Conservation (phyloP, 371 early-diverging fungal genomes). For the Haplosporangium sp. region DNA sequence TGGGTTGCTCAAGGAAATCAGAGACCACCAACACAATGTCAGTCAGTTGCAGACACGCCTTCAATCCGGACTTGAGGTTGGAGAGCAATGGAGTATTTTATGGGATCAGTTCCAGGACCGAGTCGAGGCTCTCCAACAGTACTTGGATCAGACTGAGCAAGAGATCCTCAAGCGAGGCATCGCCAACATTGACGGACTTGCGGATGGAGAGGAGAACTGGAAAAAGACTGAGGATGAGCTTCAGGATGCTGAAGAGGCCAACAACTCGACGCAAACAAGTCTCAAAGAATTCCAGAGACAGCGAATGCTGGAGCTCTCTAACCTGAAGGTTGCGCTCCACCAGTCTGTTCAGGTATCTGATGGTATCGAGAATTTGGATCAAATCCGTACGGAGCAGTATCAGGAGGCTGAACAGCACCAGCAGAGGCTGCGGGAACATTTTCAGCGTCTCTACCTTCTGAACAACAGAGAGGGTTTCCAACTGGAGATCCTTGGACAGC, state of each 20-base stretch:
- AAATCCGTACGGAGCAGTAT: conserved; percentile 32
- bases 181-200: conserved; percentile 29
- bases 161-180: conserved; percentile 35
- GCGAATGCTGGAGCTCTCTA: conserved; percentile 43
- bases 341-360: conserved; percentile 38
- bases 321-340: conserved; percentile 34
- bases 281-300: conserved; percentile 42
- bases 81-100: conserved; percentile 48
- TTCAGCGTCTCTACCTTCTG: conserved; percentile 29
- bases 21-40: conserved; percentile 15
- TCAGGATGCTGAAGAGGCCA: conserved; percentile 38
- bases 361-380: conserved; percentile 44
- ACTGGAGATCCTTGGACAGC: conserved; percentile 50
- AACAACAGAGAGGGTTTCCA: conserved; percentile 45
- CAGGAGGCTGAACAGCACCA: conserved; percentile 43
- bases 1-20: conserved; percentile 36
- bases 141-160: conserved; percentile 32
- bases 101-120: conserved; percentile 51
- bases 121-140: conserved; percentile 25
- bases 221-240: conserved; percentile 48
- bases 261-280: conserved; percentile 21
- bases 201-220: conserved; percentile 46
- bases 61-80: conserved; percentile 40
- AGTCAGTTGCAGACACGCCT: conserved; percentile 27
- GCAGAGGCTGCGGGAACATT: conserved; percentile 25